A percentile compares a stretch with the other conserved stretches of the same genome.
Conservation (phyloP, 768 basidiomycete species). For the Pisolithus microcarpus region DNA sequence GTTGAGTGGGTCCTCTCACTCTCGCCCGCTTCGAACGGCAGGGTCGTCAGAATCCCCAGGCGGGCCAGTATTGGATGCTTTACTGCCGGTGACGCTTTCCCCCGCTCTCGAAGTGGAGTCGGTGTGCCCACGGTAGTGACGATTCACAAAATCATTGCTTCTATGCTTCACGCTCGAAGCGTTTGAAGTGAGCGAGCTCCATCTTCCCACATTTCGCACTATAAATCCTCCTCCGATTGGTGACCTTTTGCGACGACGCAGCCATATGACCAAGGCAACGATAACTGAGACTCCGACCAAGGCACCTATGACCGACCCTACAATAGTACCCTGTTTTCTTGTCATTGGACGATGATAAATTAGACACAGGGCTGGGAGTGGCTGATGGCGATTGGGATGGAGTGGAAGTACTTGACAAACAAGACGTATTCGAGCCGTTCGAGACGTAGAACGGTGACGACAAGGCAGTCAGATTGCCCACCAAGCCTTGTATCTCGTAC, state of each 20-base stretch:
- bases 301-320: slow-evolving; percentile 47
- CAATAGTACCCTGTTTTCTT: slow-evolving; percentile 39
- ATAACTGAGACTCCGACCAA: slow-evolving; percentile 29
- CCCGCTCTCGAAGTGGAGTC: slow-evolving; percentile 17
- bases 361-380: slow-evolving; percentile 5
- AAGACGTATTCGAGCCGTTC: slow-evolving; percentile 31
- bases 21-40: slow-evolving; percentile 6
- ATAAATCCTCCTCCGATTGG: slow-evolving; percentile 26
- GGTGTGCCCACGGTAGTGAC: slow-evolving; percentile 15
- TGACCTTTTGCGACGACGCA: slow-evolving; percentile 13
- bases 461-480: background rate
- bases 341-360: slow-evolving; percentile 20
- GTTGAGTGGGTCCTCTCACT: slow-evolving; percentile 18
- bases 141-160: background rate
- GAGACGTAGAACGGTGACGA: slow-evolving; percentile 31
- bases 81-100: slow-evolving; percentile 9
- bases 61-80: slow-evolving; percentile 10
- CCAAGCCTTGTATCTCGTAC: slow-evolving; percentile 32
- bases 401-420: slow-evolving; percentile 18
- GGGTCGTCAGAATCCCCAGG: slow-evolving; percentile 20
- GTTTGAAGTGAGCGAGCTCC: slow-evolving; percentile 24
- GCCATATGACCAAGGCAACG: slow-evolving; percentile 27
- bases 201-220: slow-evolving; percentile 15
- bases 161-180: slow-evolving; percentile 10
- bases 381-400: slow-evolving; percentile 11